These are phyloP conservation scores for Ceratocystis alfenasii DNA, from an alignment of 2,329 filamentous ascomycete genomes.

Conservation along the genomic window DNA sequence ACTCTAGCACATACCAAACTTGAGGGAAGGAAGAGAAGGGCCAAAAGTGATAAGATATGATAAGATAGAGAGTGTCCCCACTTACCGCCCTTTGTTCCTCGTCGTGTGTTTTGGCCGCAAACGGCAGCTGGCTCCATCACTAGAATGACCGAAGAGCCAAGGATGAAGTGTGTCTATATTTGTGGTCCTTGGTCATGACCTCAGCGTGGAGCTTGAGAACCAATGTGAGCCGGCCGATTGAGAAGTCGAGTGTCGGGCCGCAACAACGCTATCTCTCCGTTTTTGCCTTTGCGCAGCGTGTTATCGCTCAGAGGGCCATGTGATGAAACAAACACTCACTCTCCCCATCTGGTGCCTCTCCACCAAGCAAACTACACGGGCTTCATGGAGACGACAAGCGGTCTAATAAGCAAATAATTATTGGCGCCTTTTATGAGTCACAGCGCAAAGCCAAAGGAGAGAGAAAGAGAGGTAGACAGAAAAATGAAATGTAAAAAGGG, in stretches of 20 bases:
- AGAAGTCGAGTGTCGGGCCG: not conserved
- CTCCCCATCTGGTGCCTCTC: no score
- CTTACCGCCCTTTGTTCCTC: not conserved
- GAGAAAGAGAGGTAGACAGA: not conserved
- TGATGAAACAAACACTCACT: no score
- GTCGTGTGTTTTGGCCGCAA: not conserved
- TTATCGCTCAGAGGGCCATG: no score
- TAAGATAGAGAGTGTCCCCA: not conserved
- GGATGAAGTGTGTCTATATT: not conserved
- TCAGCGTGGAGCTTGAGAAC: not conserved
- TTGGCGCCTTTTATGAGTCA: not conserved
- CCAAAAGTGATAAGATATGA: constrained; percentile 5
- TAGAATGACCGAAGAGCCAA: not conserved
- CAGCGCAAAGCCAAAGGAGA: not conserved
- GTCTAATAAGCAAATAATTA: not conserved
- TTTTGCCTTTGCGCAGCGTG: no score
- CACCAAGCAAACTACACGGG: not conserved
- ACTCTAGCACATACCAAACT: not conserved
- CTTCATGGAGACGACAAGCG: not conserved
- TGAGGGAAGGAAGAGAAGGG: no score
- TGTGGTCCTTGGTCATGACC: not conserved
- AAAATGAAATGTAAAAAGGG: not conserved
- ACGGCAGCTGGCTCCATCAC: not conserved
- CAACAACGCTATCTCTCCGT: not conserved
- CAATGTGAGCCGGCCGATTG: not conserved